These are phyloP conservation scores for Triadica sebifera DNA, from an alignment of 345 rosid species.

Conservation along the genomic window DNA sequence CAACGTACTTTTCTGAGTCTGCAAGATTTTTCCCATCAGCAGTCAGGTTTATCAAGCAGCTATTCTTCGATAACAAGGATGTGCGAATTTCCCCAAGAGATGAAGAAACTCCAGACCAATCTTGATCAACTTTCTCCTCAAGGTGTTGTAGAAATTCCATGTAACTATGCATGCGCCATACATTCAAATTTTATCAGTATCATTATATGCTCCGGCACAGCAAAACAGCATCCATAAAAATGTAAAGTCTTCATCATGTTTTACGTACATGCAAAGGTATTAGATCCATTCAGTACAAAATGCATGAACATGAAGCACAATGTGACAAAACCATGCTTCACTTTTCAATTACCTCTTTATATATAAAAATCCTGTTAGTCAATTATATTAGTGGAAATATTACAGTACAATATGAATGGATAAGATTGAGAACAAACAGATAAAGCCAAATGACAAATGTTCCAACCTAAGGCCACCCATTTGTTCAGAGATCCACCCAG, in stretches of 20 bases:
- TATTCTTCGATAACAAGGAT: constrained; percentile 68
- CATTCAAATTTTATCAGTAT: constrained; percentile 21
- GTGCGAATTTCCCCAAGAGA: constrained; percentile 84
- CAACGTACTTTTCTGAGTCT: constrained; percentile 51
- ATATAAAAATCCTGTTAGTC: constrained; percentile 8
- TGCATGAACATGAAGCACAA: background rate
- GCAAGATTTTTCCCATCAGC: constrained; percentile 74
- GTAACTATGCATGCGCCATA: constrained; percentile 49
- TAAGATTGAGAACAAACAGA: constrained; percentile 5
- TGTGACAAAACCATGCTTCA: background rate
- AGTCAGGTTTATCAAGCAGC: constrained; percentile 84
- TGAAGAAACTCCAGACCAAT: constrained; percentile 83
- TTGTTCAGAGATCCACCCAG: constrained; percentile 98
- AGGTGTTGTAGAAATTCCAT: constrained; percentile 74
- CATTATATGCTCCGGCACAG: background rate
- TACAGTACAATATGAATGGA: background rate
- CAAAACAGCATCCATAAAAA: background rate
- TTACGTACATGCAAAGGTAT: constrained; percentile 8
- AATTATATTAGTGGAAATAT: background rate
- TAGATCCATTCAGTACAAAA: background rate
- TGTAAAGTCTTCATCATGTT: background rate
- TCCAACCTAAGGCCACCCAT: constrained; percentile 95
- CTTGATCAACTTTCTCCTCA: constrained; percentile 81
- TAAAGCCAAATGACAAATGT: constrained; percentile 4
- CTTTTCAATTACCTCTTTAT: constrained; percentile 1